Conservation (phyloP, 1,284 basidiomycete species). For the Puccinia brachypodii region DNA sequence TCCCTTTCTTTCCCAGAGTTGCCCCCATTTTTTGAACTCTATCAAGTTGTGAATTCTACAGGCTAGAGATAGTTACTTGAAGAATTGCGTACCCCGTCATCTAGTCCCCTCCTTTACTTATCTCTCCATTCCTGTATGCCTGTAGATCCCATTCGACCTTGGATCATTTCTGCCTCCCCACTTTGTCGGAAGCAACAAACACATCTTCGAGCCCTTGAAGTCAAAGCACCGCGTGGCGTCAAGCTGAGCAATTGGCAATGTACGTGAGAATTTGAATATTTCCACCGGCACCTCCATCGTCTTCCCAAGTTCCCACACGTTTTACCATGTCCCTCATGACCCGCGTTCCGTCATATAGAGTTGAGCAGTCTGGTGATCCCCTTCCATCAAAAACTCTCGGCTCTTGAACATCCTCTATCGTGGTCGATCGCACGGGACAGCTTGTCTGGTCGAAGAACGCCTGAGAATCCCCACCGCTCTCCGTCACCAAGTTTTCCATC, state of each 20-base stretch:
- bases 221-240: neutral
- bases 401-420: neutral
- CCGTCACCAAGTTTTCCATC: neutral
- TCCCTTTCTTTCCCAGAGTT: neutral
- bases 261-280: neutral
- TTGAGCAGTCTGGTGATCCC: neutral
- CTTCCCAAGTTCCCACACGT: neutral
- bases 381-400: neutral
- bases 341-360: neutral
- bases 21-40: neutral
- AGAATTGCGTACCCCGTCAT: neutral
- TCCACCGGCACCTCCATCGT: too few relatives aligned
- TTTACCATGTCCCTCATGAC: neutral
- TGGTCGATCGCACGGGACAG: neutral
- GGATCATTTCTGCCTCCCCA: neutral
- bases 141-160: neutral
- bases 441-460: neutral
- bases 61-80: neutral
- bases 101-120: neutral
- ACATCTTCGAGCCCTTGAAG: neutral
- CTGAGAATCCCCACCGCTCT: neutral
- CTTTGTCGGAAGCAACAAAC: neutral
- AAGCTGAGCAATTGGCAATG: neutral
- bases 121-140: too few relatives aligned
- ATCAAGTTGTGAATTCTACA: neutral